Percentiles rank a stretch among this genome's conserved stretches.
phyloP scores from a whole-genome alignment of 2,329 filamentous ascomycete species.

The Tolypocladium ophioglossoides region DNA sequence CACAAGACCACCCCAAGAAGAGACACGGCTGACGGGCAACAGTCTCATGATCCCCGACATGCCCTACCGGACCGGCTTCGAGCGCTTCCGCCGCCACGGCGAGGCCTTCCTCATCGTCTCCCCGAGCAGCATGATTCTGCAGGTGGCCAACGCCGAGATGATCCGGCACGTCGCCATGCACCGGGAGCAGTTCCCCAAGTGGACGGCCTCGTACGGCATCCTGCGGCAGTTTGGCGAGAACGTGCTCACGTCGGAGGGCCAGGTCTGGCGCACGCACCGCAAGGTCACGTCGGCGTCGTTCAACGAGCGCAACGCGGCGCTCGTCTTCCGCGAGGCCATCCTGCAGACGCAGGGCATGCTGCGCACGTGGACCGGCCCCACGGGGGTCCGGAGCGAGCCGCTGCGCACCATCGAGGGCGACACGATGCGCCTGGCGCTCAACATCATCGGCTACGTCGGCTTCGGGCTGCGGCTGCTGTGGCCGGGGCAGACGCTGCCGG shows the following conservation, averaged over 20 bases:
- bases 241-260: slow-evolving; percentile 59
- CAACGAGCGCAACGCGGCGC: slow-evolving; percentile 62
- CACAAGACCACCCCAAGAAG: not conserved
- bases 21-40: slow-evolving; percentile 4
- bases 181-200: slow-evolving; percentile 56
- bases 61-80: slow-evolving; percentile 43
- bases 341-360: slow-evolving; percentile 53
- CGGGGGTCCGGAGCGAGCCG: slow-evolving; percentile 20
- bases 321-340: slow-evolving; percentile 55
- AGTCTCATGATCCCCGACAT: slow-evolving; percentile 51
- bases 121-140: slow-evolving; percentile 40
- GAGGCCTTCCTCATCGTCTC: slow-evolving; percentile 57
- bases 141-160: slow-evolving; percentile 52
- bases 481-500: slow-evolving; percentile 47
- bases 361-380: slow-evolving; percentile 39
- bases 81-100: slow-evolving; percentile 46
- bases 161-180: slow-evolving; percentile 55
- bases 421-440: slow-evolving; percentile 50
- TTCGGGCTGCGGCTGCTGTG: slow-evolving; percentile 54
- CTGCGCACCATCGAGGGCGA: slow-evolving; percentile 50
- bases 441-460: slow-evolving; percentile 55
- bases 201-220: slow-evolving; percentile 22
- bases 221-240: slow-evolving; percentile 53
- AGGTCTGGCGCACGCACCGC: slow-evolving; percentile 60
- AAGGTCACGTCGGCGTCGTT: slow-evolving; percentile 63